Evolutionary conservation across 192 early-diverging fungal genomes (phyloP).

Genomic region (Backusella tarrabulga): DNA sequence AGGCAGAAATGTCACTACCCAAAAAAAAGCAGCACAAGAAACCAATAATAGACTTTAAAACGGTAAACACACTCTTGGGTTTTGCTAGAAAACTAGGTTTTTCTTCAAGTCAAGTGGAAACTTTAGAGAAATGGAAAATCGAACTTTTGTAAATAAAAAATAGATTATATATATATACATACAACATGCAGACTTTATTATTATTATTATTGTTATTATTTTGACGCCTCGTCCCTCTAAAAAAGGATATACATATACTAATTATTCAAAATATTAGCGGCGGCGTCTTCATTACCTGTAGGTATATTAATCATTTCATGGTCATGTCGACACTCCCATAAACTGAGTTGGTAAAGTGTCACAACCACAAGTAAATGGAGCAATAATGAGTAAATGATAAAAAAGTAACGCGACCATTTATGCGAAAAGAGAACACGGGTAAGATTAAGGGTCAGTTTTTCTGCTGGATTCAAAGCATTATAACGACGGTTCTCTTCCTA

Average conservation of each 20-base stretch:
- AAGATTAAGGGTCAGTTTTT: constrained; percentile 65
- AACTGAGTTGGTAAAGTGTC: constrained; percentile 63
- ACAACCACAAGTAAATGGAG: constrained; percentile 82
- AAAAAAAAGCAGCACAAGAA: neutral
- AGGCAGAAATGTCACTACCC: constrained; percentile 21
- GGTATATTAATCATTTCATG: constrained; percentile 43
- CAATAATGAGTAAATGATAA: constrained; percentile 65
- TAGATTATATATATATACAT: neutral
- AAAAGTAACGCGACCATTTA: constrained; percentile 62
- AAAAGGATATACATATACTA: neutral
- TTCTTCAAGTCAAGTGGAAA: constrained; percentile 2
- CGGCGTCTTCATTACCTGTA: constrained; percentile 12
- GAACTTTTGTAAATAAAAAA: constrained; percentile 1
- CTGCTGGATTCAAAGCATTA: constrained; percentile 72
- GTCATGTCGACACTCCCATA: constrained; percentile 65
- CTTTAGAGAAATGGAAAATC: constrained; percentile 1
- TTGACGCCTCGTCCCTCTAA: neutral
- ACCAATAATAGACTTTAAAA: constrained; percentile 19
- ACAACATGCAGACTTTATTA: neutral
- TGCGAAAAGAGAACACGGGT: constrained; percentile 65
- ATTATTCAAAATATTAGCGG: constrained; percentile 7
- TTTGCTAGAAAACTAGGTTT: constrained; percentile 29
- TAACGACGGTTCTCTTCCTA: constrained; percentile 71
- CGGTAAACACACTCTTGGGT: constrained; percentile 31
- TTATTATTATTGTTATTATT: neutral